Percentiles rank a stretch among this genome's conserved stretches.
Conservation (phyloP, 306 rosid genomes). For the Begonia loranthoides region DNA sequence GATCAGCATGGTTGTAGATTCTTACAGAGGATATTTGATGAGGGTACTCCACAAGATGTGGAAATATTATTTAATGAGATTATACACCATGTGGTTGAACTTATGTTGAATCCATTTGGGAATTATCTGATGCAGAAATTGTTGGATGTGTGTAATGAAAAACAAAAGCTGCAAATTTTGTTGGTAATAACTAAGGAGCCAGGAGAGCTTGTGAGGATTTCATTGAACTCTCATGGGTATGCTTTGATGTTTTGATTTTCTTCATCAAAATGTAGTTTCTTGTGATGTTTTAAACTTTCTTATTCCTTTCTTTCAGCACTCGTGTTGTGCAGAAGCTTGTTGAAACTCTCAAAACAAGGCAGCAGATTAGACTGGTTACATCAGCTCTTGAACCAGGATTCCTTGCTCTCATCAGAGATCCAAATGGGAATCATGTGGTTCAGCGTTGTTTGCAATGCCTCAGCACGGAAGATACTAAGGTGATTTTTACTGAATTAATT, state of each 20-base stretch:
- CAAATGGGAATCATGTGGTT: slow-evolving; percentile 60
- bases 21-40: slow-evolving; percentile 42
- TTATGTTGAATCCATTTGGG: slow-evolving; percentile 57
- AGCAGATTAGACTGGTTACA: slow-evolving; percentile 31
- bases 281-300: slow-evolving; percentile 3
- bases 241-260: slow-evolving; percentile 3
- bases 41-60: slow-evolving; percentile 33
- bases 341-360: slow-evolving; percentile 48
- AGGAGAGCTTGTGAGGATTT: slow-evolving; percentile 42
- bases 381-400: slow-evolving; percentile 53
- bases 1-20: slow-evolving; percentile 64
- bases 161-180: slow-evolving; percentile 42
- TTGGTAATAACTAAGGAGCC: slow-evolving; percentile 28
- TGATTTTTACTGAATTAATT: slow-evolving; percentile 6
- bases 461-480: slow-evolving; percentile 37
- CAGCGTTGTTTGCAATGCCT: slow-evolving; percentile 51
- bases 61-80: slow-evolving; percentile 36
- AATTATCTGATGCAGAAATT: slow-evolving; percentile 80
- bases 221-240: slow-evolving; percentile 62
- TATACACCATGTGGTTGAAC: slow-evolving; percentile 41
- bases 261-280: slow-evolving; percentile 1
- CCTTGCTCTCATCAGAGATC: slow-evolving; percentile 45
- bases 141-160: slow-evolving; percentile 37
- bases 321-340: slow-evolving; percentile 58
- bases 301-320: slow-evolving; percentile 30